Conservation (phyloP, 192 early-diverging fungal genomes). For the Entophlyctis helioformis region DNA sequence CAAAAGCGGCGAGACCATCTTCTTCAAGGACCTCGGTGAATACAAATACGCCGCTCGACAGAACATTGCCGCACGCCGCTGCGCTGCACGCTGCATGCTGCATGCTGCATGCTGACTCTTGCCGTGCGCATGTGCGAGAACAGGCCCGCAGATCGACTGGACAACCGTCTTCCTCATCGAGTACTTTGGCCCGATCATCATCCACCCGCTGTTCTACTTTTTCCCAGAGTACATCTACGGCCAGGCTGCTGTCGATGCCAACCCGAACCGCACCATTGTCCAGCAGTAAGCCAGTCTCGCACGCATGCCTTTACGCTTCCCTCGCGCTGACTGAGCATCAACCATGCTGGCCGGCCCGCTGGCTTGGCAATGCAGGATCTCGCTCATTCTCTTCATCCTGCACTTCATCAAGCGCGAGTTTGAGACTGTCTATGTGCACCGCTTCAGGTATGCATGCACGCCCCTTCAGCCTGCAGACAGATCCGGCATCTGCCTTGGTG, state of each 20-base stretch:
- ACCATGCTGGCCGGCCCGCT: too few species aligned
- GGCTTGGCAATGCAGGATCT: constrained; percentile 46
- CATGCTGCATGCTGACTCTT: background rate
- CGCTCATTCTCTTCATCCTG: constrained; percentile 55
- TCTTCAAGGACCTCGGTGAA: constrained; percentile 19
- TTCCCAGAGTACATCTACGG: constrained; percentile 60
- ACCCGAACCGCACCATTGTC: too few species aligned
- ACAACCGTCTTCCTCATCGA: constrained; percentile 86
- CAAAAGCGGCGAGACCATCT: constrained; percentile 38
- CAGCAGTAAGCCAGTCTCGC: too few species aligned
- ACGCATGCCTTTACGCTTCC: too few species aligned
- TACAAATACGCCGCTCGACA: too few species aligned
- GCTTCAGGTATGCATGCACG: constrained; percentile 50
- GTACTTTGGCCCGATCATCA: constrained; percentile 78
- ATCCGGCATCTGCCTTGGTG: too few species aligned
- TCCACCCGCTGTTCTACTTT: constrained; percentile 81
- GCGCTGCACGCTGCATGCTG: too few species aligned
- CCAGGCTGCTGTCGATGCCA: background rate
- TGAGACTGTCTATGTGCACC: constrained; percentile 87
- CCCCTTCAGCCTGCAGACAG: too few species aligned
- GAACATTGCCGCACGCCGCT: too few species aligned
- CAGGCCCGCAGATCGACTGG: constrained; percentile 87
- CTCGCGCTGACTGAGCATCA: too few species aligned
- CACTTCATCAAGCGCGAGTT: constrained; percentile 91
- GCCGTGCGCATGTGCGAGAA: background rate